Evolutionary conservation across 495 filamentous ascomycete genomes (phyloP).

Genomic region (Penicillium atrosanguineum): DNA sequence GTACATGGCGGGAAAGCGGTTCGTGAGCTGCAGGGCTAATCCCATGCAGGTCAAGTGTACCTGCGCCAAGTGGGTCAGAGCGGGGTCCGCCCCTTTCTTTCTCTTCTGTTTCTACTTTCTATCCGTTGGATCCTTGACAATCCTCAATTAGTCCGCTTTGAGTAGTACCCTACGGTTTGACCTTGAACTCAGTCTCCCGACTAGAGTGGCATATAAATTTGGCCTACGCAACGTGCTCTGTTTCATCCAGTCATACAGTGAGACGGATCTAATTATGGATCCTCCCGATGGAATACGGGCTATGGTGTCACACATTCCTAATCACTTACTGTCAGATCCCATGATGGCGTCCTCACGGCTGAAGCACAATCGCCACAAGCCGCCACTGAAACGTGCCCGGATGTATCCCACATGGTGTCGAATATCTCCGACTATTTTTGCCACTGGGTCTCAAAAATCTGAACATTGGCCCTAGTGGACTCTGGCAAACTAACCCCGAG

Average conservation of each 20-base stretch:
- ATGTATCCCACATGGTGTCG: neutral
- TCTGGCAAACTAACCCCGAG: slow-evolving; percentile 15
- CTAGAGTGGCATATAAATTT: neutral
- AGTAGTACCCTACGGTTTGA: neutral
- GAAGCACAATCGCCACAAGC: neutral
- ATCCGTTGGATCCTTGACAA: neutral
- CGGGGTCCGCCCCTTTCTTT: slow-evolving; percentile 6
- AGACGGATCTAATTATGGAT: neutral
- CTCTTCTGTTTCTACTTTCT: slow-evolving; percentile 5
- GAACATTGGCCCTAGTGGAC: neutral
- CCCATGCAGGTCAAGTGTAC: slow-evolving; percentile 1
- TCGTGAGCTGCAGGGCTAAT: slow-evolving; percentile 18
- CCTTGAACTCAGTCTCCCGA: neutral
- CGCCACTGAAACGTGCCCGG: neutral
- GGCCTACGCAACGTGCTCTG: neutral
- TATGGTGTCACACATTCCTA: neutral
- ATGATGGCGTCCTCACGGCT: neutral
- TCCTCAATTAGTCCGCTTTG: neutral
- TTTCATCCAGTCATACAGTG: neutral
- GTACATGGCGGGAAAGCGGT: slow-evolving; percentile 6
- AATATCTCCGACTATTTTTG: neutral
- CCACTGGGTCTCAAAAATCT: slow-evolving; percentile 10
- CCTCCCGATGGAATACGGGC: too few species aligned
- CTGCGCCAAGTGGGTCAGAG: slow-evolving; percentile 2
- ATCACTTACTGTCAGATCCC: neutral